phyloP scores from a whole-genome alignment of 1,284 basidiomycete genomes.

The Takashimella koratensis region DNA sequence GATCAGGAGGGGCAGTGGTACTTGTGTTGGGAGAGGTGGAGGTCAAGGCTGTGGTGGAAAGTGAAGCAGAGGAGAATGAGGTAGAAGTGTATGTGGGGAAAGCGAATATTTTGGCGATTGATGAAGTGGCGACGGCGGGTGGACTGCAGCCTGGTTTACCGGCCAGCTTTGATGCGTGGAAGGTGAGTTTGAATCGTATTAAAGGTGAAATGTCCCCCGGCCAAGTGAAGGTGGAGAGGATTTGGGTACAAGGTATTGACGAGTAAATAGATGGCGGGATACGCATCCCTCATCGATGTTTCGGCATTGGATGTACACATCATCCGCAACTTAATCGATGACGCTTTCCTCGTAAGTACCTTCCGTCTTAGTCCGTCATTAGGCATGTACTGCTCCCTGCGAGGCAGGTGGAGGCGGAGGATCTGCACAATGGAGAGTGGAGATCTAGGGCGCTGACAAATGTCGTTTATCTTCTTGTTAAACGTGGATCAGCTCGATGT shows the following conservation, averaged over 20 bases:
- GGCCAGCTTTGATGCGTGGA: slow-evolving; percentile 58
- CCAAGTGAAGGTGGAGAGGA: background rate
- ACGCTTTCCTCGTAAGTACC: slow-evolving; percentile 20
- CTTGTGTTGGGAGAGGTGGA: slow-evolving; percentile 63
- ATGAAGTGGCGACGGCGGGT: slow-evolving; percentile 54
- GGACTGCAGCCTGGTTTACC: slow-evolving; percentile 19
- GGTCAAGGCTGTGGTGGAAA: slow-evolving; percentile 67
- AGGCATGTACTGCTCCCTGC: no score
- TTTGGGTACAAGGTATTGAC: background rate
- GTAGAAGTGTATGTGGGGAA: slow-evolving; percentile 56
- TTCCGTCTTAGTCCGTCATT: no score
- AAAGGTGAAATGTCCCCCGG: slow-evolving; percentile 28
- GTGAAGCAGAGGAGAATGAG: slow-evolving; percentile 58
- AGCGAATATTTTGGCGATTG: slow-evolving; percentile 59
- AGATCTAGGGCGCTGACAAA: no score
- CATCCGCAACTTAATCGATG: slow-evolving; percentile 20
- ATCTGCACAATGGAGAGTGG: no score
- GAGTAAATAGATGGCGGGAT: slow-evolving; percentile 51
- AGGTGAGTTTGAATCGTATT: slow-evolving; percentile 53
- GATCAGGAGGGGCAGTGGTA: slow-evolving; percentile 62
- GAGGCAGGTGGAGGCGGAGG: no score
- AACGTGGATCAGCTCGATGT: slow-evolving; percentile 26
- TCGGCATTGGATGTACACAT: slow-evolving; percentile 53
- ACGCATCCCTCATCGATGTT: slow-evolving; percentile 65
- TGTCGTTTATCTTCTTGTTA: no score